Evolutionary conservation across 192 early-diverging fungal species (phyloP).

Genomic region (Rhizophagus prolifer): DNA sequence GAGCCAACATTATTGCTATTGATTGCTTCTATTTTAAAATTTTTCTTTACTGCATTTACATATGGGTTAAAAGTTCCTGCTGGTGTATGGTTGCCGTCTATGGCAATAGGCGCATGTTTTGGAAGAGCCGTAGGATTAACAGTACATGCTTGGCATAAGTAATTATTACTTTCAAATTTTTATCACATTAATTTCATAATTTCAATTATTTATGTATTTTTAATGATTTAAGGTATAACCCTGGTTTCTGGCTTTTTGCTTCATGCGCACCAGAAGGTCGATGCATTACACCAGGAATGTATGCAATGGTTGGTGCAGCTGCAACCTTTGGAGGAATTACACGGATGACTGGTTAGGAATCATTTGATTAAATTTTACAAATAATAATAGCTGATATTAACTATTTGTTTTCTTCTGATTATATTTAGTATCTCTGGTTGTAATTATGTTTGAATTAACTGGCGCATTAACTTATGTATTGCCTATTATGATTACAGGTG

Average conservation of each 20-base stretch:
- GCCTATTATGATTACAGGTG: slow-evolving; percentile 83
- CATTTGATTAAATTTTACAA: slow-evolving; percentile 32
- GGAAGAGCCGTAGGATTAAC: slow-evolving; percentile 88
- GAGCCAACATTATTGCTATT: slow-evolving; percentile 53
- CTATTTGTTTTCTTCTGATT: slow-evolving; percentile 1
- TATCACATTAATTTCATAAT: neutral
- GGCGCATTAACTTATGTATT: slow-evolving; percentile 93
- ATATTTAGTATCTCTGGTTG: slow-evolving; percentile 72
- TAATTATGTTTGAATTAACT: slow-evolving; percentile 99
- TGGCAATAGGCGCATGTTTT: slow-evolving; percentile 89
- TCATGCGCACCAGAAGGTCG: slow-evolving; percentile 75
- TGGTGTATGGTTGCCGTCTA: slow-evolving; percentile 83
- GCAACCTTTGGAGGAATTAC: slow-evolving; percentile 79
- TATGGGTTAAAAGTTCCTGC: slow-evolving; percentile 77
- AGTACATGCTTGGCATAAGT: slow-evolving; percentile 69
- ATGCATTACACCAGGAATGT: slow-evolving; percentile 81
- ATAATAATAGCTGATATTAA: slow-evolving; percentile 1
- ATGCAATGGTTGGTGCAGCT: slow-evolving; percentile 86
- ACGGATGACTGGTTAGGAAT: slow-evolving; percentile 71
- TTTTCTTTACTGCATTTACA: slow-evolving; percentile 64
- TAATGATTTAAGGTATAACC: slow-evolving; percentile 48
- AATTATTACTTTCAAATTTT: slow-evolving; percentile 2
- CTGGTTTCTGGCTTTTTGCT: slow-evolving; percentile 61
- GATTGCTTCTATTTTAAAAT: slow-evolving; percentile 60
- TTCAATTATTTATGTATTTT: neutral